These are phyloP conservation scores for Capsicum chinense DNA, from an alignment of 257 asterid species.

Conservation along the genomic window DNA sequence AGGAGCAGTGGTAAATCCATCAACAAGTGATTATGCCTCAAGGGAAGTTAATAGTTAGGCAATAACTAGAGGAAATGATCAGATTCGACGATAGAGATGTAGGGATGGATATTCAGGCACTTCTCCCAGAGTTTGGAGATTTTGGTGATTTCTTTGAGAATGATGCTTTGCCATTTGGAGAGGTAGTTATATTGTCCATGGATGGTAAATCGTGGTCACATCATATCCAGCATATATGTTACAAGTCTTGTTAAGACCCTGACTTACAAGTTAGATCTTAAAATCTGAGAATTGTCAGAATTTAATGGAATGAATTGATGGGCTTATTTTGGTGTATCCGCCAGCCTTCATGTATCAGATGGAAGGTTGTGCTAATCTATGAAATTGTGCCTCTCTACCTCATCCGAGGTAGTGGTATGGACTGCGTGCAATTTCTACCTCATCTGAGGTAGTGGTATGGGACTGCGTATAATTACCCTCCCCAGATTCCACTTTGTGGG, in stretches of 20 bases:
- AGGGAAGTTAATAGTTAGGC: slow-evolving; percentile 65
- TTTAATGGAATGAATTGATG: background rate
- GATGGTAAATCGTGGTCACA: background rate
- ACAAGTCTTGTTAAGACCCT: background rate
- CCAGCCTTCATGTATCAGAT: slow-evolving; percentile 1
- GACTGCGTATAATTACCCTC: too few species aligned
- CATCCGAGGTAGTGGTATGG: too few species aligned
- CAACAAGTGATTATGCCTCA: slow-evolving; percentile 70
- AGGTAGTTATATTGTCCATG: slow-evolving; percentile 55
- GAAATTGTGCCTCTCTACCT: background rate
- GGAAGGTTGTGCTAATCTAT: slow-evolving; percentile 25
- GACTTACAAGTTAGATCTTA: background rate
- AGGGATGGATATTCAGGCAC: slow-evolving; percentile 86
- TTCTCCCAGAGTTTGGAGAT: slow-evolving; percentile 93
- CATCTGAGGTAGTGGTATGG: too few species aligned
- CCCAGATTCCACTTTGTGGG: too few species aligned
- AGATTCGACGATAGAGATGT: slow-evolving; percentile 67
- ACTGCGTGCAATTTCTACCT: too few species aligned
- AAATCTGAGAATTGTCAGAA: background rate
- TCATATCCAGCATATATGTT: background rate
- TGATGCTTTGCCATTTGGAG: slow-evolving; percentile 89
- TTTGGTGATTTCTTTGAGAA: slow-evolving; percentile 95
- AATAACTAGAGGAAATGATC: slow-evolving; percentile 61
- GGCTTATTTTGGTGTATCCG: background rate
- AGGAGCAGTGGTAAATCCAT: slow-evolving; percentile 77